These are phyloP conservation scores for Penicillium sp. DNA, from an alignment of 2,329 filamentous ascomycete species.

Conservation along the genomic window DNA sequence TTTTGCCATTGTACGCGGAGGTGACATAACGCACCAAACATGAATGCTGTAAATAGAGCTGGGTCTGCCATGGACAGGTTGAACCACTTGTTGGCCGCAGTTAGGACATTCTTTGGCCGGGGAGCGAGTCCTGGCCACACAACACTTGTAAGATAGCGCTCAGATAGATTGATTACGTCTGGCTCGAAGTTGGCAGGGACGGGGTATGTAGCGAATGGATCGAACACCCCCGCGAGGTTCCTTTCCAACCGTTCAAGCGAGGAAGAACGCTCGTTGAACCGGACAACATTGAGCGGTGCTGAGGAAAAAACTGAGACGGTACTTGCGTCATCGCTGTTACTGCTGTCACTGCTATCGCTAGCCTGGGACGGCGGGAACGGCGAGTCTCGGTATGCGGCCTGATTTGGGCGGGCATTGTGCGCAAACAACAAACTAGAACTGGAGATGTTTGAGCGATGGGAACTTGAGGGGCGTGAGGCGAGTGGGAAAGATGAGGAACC, in stretches of 20 bases:
- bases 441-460: not conserved
- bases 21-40: slow-evolving; percentile 35
- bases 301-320: not conserved
- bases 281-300: not conserved
- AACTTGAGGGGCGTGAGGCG: slow-evolving; percentile 6
- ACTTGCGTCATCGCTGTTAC: slow-evolving; percentile 10
- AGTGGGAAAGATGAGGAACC: slow-evolving; percentile 7
- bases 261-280: slow-evolving; percentile 7
- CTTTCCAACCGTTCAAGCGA: slow-evolving; percentile 24
- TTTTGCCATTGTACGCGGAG: slow-evolving; percentile 34
- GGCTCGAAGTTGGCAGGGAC: slow-evolving; percentile 21
- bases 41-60: slow-evolving; percentile 33
- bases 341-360: slow-evolving; percentile 23
- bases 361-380: slow-evolving; percentile 11
- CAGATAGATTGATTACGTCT: slow-evolving; percentile 25
- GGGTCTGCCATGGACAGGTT: slow-evolving; percentile 31
- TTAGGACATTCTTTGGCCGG: not conserved
- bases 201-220: slow-evolving; percentile 32
- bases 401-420: not conserved
- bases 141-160: slow-evolving; percentile 24
- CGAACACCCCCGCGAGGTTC: slow-evolving; percentile 23
- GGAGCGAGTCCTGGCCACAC: slow-evolving; percentile 34
- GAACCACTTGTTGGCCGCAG: slow-evolving; percentile 27
- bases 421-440: not conserved
- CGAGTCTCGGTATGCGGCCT: slow-evolving; percentile 1